These are phyloP conservation scores for Ophiobolus disseminans DNA, from an alignment of 2,329 filamentous ascomycete genomes.

Conservation along the genomic window DNA sequence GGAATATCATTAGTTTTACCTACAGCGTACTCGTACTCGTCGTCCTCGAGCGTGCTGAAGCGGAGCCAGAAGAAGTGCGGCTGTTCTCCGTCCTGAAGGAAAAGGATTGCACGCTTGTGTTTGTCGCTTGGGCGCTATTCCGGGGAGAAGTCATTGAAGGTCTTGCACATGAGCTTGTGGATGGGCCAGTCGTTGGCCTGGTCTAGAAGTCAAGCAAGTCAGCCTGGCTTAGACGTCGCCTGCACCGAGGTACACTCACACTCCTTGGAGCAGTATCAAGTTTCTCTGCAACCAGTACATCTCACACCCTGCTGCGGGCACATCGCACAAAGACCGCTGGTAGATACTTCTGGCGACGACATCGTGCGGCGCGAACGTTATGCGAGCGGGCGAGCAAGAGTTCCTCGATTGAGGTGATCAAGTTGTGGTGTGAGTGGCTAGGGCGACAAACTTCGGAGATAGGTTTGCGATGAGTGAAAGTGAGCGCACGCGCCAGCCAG, in stretches of 20 bases:
- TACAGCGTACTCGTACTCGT: background rate
- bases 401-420: no score
- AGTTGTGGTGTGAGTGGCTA: no score
- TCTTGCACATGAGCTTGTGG: conserved; percentile 23
- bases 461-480: no score
- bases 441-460: no score
- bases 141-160: conserved; percentile 4
- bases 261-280: no score
- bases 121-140: background rate
- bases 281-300: background rate
- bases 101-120: conserved; percentile 1
- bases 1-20: background rate
- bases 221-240: background rate
- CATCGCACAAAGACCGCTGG: background rate
- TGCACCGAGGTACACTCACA: background rate
- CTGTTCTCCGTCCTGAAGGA: background rate
- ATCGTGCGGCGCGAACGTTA: no score
- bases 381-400: no score
- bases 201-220: background rate
- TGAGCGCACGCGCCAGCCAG: no score
- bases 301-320: background rate
- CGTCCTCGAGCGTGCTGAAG: background rate
- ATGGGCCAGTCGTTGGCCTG: conserved; percentile 14
- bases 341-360: no score
- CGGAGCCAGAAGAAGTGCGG: conserved; percentile 6